These are phyloP conservation scores for Helianthus tuberosus DNA, from an alignment of 129 eudicot genomes.

Conservation along the genomic window DNA sequence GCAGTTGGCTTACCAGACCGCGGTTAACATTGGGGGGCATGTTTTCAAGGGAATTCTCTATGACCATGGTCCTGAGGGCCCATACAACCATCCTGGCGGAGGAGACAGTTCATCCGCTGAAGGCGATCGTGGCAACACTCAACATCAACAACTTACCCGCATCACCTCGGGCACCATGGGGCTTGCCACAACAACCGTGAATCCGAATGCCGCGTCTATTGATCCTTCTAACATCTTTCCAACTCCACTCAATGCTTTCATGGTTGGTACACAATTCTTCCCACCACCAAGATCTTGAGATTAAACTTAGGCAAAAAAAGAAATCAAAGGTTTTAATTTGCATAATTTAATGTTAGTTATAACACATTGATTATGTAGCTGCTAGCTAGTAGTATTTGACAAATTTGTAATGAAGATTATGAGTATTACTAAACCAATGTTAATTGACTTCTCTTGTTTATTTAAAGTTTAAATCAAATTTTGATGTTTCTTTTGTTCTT, in stretches of 20 bases:
- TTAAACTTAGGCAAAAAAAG: background rate
- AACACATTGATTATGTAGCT: slow-evolving; percentile 34
- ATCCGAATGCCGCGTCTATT: slow-evolving; percentile 39
- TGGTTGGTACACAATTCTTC: slow-evolving; percentile 96
- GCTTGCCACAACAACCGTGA: slow-evolving; percentile 25
- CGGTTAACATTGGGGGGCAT: slow-evolving; percentile 79
- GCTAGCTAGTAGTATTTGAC: slow-evolving; percentile 34
- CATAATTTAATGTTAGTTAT: slow-evolving; percentile 24
- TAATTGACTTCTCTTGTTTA: slow-evolving; percentile 5
- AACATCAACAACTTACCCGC: slow-evolving; percentile 48
- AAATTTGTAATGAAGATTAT: slow-evolving; percentile 23
- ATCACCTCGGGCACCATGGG: slow-evolving; percentile 36
- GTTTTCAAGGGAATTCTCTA: slow-evolving; percentile 82
- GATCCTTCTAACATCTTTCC: slow-evolving; percentile 64
- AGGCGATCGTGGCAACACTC: slow-evolving; percentile 32
- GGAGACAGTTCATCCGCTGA: slow-evolving; percentile 50
- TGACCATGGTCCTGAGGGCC: slow-evolving; percentile 68
- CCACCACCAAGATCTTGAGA: slow-evolving; percentile 80
- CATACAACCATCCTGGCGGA: slow-evolving; percentile 26
- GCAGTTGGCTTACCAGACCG: slow-evolving; percentile 74
- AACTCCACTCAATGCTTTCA: slow-evolving; percentile 73
- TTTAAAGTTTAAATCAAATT: background rate
- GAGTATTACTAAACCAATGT: slow-evolving; percentile 18
- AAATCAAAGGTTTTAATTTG: slow-evolving; percentile 8
- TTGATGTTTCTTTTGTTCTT: background rate